phyloP scores from a whole-genome alignment of 2,329 filamentous ascomycete genomes.

The Didymella keratinophila region DNA sequence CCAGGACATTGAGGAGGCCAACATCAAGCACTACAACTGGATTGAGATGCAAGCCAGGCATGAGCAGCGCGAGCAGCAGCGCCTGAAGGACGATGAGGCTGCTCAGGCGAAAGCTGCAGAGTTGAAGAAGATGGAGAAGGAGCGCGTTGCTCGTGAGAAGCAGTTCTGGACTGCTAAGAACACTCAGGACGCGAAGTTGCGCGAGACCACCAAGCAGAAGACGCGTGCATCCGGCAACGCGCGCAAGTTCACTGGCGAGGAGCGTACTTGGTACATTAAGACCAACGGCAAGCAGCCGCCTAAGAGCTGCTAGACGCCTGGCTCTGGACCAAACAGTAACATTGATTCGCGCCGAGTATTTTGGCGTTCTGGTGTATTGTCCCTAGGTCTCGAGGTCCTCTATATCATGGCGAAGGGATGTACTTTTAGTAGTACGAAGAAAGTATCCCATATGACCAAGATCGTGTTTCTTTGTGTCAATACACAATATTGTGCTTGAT shows the following conservation, averaged over 20 bases:
- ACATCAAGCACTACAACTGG: neutral
- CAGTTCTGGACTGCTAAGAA: slow-evolving; percentile 1
- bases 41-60: neutral
- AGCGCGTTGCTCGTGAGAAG: neutral
- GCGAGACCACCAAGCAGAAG: neutral
- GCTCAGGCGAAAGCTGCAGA: neutral
- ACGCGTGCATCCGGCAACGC: neutral
- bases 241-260: neutral
- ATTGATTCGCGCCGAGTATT: neutral
- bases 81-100: neutral
- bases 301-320: neutral
- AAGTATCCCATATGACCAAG: neutral
- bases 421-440: neutral
- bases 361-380: neutral
- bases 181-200: neutral
- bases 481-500: neutral
- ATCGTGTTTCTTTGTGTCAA: neutral
- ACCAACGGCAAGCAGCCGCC: neutral
- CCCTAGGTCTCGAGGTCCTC: neutral
- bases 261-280: neutral
- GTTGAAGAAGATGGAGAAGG: neutral
- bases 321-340: neutral
- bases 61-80: neutral
- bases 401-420: neutral
- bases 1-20: neutral